Conservation (phyloP, 495 filamentous ascomycete genomes). For the Penicillium soppii region DNA sequence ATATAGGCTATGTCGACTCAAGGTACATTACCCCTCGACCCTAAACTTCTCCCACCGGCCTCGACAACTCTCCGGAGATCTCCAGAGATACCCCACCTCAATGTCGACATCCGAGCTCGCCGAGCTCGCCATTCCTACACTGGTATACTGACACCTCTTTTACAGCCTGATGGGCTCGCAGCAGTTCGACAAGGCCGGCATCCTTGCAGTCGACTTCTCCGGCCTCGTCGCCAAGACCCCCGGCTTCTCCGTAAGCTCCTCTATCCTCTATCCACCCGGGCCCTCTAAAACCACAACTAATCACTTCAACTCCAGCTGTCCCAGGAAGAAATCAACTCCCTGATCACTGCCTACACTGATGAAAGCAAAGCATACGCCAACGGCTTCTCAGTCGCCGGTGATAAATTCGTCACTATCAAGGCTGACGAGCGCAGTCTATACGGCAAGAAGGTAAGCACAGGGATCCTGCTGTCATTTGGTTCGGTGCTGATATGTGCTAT, state of each 20-base stretch:
- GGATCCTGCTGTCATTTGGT: not conserved
- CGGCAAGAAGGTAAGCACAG: slow-evolving; percentile 69
- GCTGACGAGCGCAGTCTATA: slow-evolving; percentile 78
- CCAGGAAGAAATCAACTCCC: slow-evolving; percentile 37
- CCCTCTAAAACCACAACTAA: too few relatives aligned
- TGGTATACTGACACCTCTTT: slow-evolving; percentile 16
- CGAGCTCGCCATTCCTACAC: not conserved
- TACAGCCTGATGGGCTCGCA: slow-evolving; percentile 76
- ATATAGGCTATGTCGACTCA: slow-evolving; percentile 63
- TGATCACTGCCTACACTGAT: slow-evolving; percentile 34
- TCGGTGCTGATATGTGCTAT: not conserved
- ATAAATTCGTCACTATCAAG: slow-evolving; percentile 70
- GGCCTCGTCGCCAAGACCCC: slow-evolving; percentile 76
- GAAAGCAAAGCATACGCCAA: slow-evolving; percentile 30
- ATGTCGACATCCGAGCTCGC: slow-evolving; percentile 8
- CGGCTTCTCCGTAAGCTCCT: slow-evolving; percentile 66
- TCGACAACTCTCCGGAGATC: not conserved
- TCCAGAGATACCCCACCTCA: not conserved
- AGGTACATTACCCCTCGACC: slow-evolving; percentile 47
- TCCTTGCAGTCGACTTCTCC: slow-evolving; percentile 78
- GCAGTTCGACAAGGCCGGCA: slow-evolving; percentile 84
- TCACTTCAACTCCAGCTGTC: slow-evolving; percentile 29
- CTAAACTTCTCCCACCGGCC: not conserved
- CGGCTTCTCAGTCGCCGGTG: slow-evolving; percentile 70
- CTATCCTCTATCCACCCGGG: not conserved